phyloP scores from a whole-genome alignment of 257 asterid species.

The Solanum paucissectum region DNA sequence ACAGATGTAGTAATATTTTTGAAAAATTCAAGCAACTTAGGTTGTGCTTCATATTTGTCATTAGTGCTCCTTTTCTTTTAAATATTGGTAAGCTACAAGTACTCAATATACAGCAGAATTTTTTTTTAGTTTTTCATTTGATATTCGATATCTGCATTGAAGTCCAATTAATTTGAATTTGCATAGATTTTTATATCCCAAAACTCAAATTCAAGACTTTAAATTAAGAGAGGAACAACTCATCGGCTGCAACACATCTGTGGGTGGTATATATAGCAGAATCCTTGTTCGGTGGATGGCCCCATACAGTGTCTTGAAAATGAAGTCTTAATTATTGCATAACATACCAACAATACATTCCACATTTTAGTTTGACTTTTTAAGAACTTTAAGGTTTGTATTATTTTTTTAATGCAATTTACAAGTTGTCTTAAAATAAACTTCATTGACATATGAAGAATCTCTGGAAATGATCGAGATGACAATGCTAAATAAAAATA shows the following conservation, averaged over 20 bases:
- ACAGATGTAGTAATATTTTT: accelerated
- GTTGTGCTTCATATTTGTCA: no score
- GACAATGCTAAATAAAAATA: not conserved
- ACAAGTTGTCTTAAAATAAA: not conserved
- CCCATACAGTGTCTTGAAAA: not conserved
- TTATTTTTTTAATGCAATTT: not conserved
- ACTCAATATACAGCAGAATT: no score
- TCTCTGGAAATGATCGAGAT: not conserved
- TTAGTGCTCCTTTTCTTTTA: not conserved
- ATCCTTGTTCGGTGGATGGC: not conserved
- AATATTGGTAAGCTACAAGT: not conserved
- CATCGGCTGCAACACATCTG: no score
- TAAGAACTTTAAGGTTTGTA: not conserved
- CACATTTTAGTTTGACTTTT: not conserved
- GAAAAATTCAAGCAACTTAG: accelerated
- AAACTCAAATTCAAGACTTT: accelerated
- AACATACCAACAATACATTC: not conserved
- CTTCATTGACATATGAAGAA: not conserved
- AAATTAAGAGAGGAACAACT: no score
- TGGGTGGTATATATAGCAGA: not conserved
- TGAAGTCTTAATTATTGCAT: not conserved
- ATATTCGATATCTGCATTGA: accelerated
- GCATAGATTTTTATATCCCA: no score
- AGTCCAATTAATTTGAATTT: accelerated
- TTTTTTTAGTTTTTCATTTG: accelerated